Base-by-base conservation (phyloP, 495 filamentous ascomycete species). In the Talaromyces wortmannii region DNA sequence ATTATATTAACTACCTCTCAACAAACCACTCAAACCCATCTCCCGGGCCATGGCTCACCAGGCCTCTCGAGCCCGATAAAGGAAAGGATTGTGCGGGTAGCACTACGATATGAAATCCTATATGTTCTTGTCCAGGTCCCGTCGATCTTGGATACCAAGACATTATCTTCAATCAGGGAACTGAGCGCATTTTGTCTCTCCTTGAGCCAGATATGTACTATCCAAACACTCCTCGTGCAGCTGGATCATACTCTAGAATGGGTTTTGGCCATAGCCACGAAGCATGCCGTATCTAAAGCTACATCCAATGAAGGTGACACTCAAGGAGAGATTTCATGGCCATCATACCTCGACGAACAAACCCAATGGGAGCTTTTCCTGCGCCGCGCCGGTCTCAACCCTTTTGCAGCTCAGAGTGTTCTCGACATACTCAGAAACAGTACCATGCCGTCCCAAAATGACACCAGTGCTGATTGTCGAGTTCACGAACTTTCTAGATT, bases 311-410 rank as follows among this genome's bases (percentile, higher is more conserved):
- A 36, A 11, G 16, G 43, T 3, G 32, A 43, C 7, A n/a, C n/a
- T 2, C 50, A 43, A 13, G 30, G 17, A n/a, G 16, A 23, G 31
- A 31, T n/a, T 4, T 17, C 4, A 23, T 31, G 48, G 16, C 13
- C 36, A 12, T 42, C 50, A 7, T 52, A 17, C 31, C 50, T 52
- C 16, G 63, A 74, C 11, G 72, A 76, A 3, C 83, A 89, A 60
- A 82, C 81, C n/a, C 61, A 68, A 30, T 90, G 87, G 85, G 91
- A 95, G 67, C 31, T 84, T 10, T 91, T 90, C 60, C 71, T 95
- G 13, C 78, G 89, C 18, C 65, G 75, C n/a, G 78, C 78, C 11
- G 91, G 91, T 4, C 67, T 94, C 69, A 95, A 95, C 71, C 82
- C 85, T 4, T 94, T 80, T 65, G 91, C 88, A 2, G 90, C 91